Conservation (phyloP, 345 rosid species). For the Arabis alpina region DNA sequence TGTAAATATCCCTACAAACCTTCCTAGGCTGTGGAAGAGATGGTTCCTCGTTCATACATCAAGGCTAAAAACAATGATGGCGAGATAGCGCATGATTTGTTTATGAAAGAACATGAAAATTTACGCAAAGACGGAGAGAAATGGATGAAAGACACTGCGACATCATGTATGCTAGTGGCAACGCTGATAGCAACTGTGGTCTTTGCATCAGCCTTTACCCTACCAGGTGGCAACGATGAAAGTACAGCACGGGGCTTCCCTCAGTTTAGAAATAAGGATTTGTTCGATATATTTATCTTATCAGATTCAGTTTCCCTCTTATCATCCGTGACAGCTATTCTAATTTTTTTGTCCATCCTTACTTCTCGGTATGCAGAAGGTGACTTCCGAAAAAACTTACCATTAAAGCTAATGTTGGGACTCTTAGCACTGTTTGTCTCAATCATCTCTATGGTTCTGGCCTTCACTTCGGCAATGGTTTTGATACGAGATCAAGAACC, state of each 20-base stretch:
- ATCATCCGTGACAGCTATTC: conserved; percentile 42
- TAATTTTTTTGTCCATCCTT: conserved; percentile 45
- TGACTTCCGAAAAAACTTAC: conserved; percentile 43
- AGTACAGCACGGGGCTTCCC: conserved; percentile 34
- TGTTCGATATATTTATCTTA: conserved; percentile 39
- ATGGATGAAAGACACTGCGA: conserved; percentile 47
- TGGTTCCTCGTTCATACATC: too few relatives aligned
- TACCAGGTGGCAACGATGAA: conserved; percentile 46
- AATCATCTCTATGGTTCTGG: conserved; percentile 45
- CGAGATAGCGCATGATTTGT: conserved; percentile 1
- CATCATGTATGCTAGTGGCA: conserved; percentile 44
- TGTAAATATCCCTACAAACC: too few relatives aligned
- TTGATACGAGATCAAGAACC: background rate
- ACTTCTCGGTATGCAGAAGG: conserved; percentile 47
- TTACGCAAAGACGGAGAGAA: conserved; percentile 37
- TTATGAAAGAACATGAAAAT: background rate
- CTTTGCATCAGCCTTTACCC: conserved; percentile 47
- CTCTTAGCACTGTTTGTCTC: conserved; percentile 46
- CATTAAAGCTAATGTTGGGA: conserved; percentile 40
- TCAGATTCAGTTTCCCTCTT: conserved; percentile 46
- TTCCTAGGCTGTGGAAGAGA: too few relatives aligned
- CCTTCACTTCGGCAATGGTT: conserved; percentile 9
- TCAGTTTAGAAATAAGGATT: conserved; percentile 12
- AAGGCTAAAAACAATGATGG: too few relatives aligned
- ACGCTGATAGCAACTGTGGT: conserved; percentile 46